Base-by-base conservation (phyloP, 371 early-diverging fungal species). In the Blastocladiella emersonii region DNA sequence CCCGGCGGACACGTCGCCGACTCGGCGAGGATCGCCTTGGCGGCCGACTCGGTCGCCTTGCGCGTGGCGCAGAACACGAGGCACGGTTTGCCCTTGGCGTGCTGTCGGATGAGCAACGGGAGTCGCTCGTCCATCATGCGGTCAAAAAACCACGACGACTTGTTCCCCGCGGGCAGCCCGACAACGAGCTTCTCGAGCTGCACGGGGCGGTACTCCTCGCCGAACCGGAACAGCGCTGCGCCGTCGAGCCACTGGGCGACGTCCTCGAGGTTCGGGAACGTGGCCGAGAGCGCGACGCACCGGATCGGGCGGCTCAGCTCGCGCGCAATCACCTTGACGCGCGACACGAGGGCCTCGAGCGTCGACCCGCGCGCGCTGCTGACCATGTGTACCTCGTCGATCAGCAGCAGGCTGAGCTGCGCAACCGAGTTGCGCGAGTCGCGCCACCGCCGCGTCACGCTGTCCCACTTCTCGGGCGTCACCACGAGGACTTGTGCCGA, bases 191-290 rank as follows among this genome's bases (percentile, higher is more conserved):
- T 70, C 35, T 67, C 66, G 0, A 93, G 72, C 55, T 75, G 70
- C 17, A 93, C 87, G 8, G 93, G 89, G 17, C 93, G 75, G 67
- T 83, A 91, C 45, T 85, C 89, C 34, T 90, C 86, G 1, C 89
- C 88, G 81, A 85, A 92, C 3, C 12, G 23, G 62, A 66, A 53
- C 23, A 13, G 15, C 0, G 49, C 39, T 6, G 6, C 67, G 45
- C 71, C 70, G 66, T 72, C 76, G 21, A 83, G 70, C 91, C 91
- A 91, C 2, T 68, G 67, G 0, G 86, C 89, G 45, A 95, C 78
- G 68, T 92, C 91, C 5, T 75, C 69, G 6, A 88, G 65, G 71
- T 95, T 95, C 0, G 96, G 93, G 17, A 92, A 79, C 0, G 93
- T 92, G 1, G 94, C 94, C 21, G 89, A 88, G 2, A 95, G 70